These are phyloP conservation scores for Talaromyces trachyspermus DNA, from an alignment of 495 filamentous ascomycete species.

Conservation along the genomic window DNA sequence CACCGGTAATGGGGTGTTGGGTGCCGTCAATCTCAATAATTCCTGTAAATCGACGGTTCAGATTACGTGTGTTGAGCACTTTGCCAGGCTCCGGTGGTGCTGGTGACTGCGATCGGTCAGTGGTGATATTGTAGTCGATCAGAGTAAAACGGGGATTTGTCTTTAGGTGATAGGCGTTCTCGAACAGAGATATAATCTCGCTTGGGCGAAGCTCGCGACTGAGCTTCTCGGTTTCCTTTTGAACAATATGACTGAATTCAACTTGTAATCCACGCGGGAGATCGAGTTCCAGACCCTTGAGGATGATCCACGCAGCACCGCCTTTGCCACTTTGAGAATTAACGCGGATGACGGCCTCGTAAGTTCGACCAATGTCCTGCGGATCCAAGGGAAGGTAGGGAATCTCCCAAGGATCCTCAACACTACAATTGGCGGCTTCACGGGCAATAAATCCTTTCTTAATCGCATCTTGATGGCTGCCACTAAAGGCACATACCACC, in stretches of 20 bases:
- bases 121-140: slow-evolving; percentile 86
- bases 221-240: slow-evolving; percentile 62
- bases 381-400: slow-evolving; percentile 94
- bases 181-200: slow-evolving; percentile 84
- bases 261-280: slow-evolving; percentile 88
- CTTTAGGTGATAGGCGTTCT: slow-evolving; percentile 76
- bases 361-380: slow-evolving; percentile 87
- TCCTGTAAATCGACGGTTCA: slow-evolving; percentile 80
- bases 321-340: slow-evolving; percentile 96
- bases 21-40: slow-evolving; percentile 74
- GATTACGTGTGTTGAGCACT: slow-evolving; percentile 64
- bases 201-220: slow-evolving; percentile 74
- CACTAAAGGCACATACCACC: slow-evolving; percentile 83
- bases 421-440: slow-evolving; percentile 46
- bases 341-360: slow-evolving; percentile 96
- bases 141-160: slow-evolving; percentile 75
- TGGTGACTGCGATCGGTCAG: slow-evolving; percentile 74
- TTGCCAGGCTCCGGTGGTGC: slow-evolving; percentile 60
- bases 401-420: slow-evolving; percentile 61
- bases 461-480: slow-evolving; percentile 94
- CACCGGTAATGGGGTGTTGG: slow-evolving; percentile 71
- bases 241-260: slow-evolving; percentile 83
- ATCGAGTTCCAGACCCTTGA: slow-evolving; percentile 80
- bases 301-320: slow-evolving; percentile 90
- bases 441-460: slow-evolving; percentile 88